phyloP scores from a whole-genome alignment of 2,329 filamentous ascomycete genomes.

The Phaeosphaeriaceae sp. region DNA sequence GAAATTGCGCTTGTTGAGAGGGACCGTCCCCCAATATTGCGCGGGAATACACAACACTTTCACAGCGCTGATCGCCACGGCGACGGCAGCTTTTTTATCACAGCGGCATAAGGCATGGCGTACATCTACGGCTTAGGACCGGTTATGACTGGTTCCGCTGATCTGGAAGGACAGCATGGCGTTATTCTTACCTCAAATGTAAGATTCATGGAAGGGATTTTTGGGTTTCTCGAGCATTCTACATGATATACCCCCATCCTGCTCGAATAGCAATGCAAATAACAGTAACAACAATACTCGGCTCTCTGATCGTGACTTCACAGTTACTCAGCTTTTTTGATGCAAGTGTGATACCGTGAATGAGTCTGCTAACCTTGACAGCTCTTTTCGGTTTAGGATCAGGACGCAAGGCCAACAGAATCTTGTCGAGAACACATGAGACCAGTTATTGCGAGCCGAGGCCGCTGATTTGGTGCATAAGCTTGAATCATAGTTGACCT shows the following conservation, averaged over 20 bases:
- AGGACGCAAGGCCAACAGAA: background rate
- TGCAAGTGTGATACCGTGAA: background rate
- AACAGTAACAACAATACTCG: background rate
- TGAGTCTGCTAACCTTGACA: background rate
- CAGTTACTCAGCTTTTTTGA: background rate
- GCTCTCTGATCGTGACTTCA: background rate
- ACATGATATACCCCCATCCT: slow-evolving; percentile 8
- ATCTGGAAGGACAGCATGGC: slow-evolving; percentile 27
- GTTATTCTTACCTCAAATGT: slow-evolving; percentile 9
- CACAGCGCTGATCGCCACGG: slow-evolving; percentile 7
- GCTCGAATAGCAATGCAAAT: background rate
- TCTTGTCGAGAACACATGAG: background rate
- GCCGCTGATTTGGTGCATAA: background rate
- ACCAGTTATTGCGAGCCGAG: background rate
- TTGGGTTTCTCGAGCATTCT: background rate
- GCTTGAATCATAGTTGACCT: too few relatives aligned
- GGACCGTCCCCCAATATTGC: background rate
- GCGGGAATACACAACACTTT: slow-evolving; percentile 1
- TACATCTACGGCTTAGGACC: slow-evolving; percentile 9
- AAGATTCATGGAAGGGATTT: background rate
- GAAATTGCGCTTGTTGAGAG: slow-evolving; percentile 2
- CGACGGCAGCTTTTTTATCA: slow-evolving; percentile 13
- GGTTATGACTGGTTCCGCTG: slow-evolving; percentile 14
- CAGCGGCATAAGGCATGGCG: slow-evolving; percentile 33
- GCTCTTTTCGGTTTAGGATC: background rate